Conservation (phyloP, 169 alveolate genomes). For the Plasmodium coatneyi region DNA sequence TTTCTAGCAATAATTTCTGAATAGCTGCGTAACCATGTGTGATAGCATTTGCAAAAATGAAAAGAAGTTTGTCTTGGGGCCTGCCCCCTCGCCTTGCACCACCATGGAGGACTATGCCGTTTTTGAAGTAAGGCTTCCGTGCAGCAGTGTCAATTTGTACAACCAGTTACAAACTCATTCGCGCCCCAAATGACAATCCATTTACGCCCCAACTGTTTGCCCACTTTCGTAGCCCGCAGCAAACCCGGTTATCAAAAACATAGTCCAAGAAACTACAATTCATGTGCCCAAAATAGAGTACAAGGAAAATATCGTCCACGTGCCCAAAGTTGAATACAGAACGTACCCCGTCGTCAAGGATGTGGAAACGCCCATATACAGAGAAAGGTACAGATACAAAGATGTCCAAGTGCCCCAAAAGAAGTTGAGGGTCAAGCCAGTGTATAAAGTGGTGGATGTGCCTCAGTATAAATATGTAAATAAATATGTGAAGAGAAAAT, state of each 20-base stretch:
- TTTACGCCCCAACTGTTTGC: not conserved
- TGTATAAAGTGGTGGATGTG: constrained; percentile 66
- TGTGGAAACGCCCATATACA: constrained; percentile 60
- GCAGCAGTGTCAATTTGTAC: not conserved
- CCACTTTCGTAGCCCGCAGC: too few species aligned
- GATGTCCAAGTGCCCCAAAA: constrained; percentile 65
- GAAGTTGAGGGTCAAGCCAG: constrained; percentile 47
- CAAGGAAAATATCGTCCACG: constrained; percentile 50
- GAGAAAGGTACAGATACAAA: constrained; percentile 61
- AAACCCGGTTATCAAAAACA: constrained; percentile 48
- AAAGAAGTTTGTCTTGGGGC: constrained; percentile 21
- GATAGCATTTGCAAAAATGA: constrained; percentile 61
- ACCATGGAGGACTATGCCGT: constrained; percentile 36
- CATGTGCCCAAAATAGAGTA: constrained; percentile 67
- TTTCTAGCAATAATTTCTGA: not conserved
- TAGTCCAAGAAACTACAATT: constrained; percentile 70
- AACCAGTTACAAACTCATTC: not conserved
- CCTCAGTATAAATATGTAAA: constrained; percentile 61
- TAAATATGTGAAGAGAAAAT: constrained; percentile 65
- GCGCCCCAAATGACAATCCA: not conserved
- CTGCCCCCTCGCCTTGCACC: constrained; percentile 44
- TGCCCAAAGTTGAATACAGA: constrained; percentile 65
- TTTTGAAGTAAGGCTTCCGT: constrained; percentile 22
- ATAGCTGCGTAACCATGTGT: constrained; percentile 30
- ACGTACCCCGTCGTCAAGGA: constrained; percentile 62